Base-by-base conservation (phyloP, 108 stramenopile species). In the Seminavis robusta region DNA sequence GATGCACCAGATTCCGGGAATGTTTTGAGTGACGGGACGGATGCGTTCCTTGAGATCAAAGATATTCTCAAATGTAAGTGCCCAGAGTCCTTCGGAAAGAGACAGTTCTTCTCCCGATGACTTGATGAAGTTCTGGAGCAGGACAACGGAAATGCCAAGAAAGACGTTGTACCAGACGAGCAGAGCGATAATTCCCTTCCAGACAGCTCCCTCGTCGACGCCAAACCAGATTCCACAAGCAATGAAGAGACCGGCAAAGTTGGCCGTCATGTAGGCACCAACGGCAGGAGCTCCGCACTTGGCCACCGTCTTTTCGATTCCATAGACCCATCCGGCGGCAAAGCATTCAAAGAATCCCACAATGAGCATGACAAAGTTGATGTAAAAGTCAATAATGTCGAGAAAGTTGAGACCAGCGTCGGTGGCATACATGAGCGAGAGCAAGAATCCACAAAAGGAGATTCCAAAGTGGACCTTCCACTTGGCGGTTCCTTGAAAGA, bases 311-410 rank as follows among this genome's bases (percentile, higher is more conserved):
- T 68, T 44, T 15, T 63, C 63, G 39, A 77, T 62, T 15, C 65
- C 63, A 32, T 70, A 79, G n/a, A 79, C 52, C 84, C 84, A 86
- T 9, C 77, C 84, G 19, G 67, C 74, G 29, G 68, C 63, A 47
- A 86, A 73, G 17, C 64, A 48, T 52, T 86, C 76, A 19, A 71
- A 59, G 34, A 73, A 75, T 26, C 84, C 84, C 21, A 80, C 65
- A 15, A 86, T 52, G 15, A 85, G 61, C 56, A 81, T 69, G 36
- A 86, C 65, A 51, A 77, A 80, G 52, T 81, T 80, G 56, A 82
- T 77, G 54, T 82, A 86, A 42, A 77, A 77, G 40, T 86, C 84
- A 33, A 81, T 64, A 0, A 47, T 40, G 29, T 86, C 84, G 16
- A 86, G 64, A 39, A 81, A 74, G 53, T 52, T 63, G 20, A 76